A percentile compares a stretch with the other conserved stretches of the same genome.
These are phyloP conservation scores for Corynascus novoguineensis DNA, from an alignment of 495 filamentous ascomycete species.

Conservation along the genomic window DNA sequence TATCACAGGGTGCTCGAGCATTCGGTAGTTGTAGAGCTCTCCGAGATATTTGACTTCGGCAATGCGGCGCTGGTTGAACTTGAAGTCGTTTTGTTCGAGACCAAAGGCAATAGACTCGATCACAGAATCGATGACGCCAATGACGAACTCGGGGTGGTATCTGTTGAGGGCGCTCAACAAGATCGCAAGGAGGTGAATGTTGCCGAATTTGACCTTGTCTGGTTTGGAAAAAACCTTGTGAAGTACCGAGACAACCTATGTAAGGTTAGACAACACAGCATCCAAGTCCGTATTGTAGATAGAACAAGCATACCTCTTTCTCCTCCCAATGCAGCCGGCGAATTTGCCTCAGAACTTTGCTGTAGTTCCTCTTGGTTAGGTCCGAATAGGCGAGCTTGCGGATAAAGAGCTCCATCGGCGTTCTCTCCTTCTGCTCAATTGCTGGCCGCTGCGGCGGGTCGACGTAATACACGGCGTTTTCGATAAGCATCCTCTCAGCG, in stretches of 20 bases:
- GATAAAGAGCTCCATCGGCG: slow-evolving; percentile 86
- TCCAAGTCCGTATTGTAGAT: not conserved
- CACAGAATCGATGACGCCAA: slow-evolving; percentile 81
- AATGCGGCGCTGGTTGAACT: slow-evolving; percentile 91
- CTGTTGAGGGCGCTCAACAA: slow-evolving; percentile 82
- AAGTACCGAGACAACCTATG: slow-evolving; percentile 70
- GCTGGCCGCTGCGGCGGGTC: slow-evolving; percentile 90
- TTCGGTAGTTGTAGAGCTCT: slow-evolving; percentile 96
- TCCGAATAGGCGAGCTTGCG: slow-evolving; percentile 87
- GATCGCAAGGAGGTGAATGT: slow-evolving; percentile 90
- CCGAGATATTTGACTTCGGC: slow-evolving; percentile 95
- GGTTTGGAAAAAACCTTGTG: slow-evolving; percentile 93
- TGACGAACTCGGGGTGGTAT: slow-evolving; percentile 87
- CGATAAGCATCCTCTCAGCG: slow-evolving; percentile 95
- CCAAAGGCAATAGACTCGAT: slow-evolving; percentile 84
- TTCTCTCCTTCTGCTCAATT: slow-evolving; percentile 93
- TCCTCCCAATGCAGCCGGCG: slow-evolving; percentile 98
- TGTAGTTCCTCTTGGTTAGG: slow-evolving; percentile 89
- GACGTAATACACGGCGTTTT: slow-evolving; percentile 98
- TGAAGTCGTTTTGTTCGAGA: slow-evolving; percentile 94
- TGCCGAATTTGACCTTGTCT: slow-evolving; percentile 94
- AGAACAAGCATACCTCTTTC: slow-evolving; percentile 52
- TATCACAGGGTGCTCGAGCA: slow-evolving; percentile 92
- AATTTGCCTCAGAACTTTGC: slow-evolving; percentile 86
- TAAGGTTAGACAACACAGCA: slow-evolving; percentile 22